phyloP scores from a whole-genome alignment of 495 filamentous ascomycete genomes.

The Aspergillus sclerotiicarbonarius region DNA sequence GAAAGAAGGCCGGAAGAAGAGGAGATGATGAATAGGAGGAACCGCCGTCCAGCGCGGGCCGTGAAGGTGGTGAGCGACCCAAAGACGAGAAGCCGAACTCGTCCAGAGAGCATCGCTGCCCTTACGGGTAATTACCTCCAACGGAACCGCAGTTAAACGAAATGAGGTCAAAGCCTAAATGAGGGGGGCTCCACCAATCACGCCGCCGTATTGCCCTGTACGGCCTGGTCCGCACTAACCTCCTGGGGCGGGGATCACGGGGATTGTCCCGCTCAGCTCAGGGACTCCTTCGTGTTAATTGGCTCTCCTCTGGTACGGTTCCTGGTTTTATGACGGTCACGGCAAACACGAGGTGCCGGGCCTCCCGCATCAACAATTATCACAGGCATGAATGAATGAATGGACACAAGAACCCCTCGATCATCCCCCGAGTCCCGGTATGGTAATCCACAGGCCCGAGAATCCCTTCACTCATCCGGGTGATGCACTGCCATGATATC shows the following conservation, averaged over 20 bases:
- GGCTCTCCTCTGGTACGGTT: constrained; percentile 14
- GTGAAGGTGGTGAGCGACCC: background rate
- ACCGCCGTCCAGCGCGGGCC: background rate
- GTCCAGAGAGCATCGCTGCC: background rate
- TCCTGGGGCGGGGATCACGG: background rate
- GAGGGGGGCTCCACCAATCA: constrained; percentile 19
- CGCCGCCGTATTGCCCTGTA: constrained; percentile 11
- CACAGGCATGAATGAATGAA: background rate
- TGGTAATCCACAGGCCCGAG: background rate
- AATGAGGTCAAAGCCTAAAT: constrained; percentile 20
- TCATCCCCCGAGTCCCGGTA: background rate
- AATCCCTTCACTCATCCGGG: background rate
- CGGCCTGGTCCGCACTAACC: constrained; percentile 6
- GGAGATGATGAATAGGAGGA: constrained; percentile 5
- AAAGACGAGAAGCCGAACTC: constrained; percentile 2
- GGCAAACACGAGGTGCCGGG: constrained; percentile 17
- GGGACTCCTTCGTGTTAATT: constrained; percentile 7
- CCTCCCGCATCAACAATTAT: constrained; percentile 1
- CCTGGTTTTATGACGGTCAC: constrained; percentile 24
- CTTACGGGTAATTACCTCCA: constrained; percentile 18
- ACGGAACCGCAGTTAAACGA: constrained; percentile 15
- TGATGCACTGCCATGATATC: background rate
- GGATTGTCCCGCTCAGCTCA: constrained; percentile 7
- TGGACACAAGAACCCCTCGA: background rate
- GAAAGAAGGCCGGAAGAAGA: constrained; percentile 8